A percentile compares a stretch with the other conserved stretches of the same genome.
Evolutionary conservation across 2,329 filamentous ascomycete genomes (phyloP).

Genomic region (Endoconidiophora laricicola): DNA sequence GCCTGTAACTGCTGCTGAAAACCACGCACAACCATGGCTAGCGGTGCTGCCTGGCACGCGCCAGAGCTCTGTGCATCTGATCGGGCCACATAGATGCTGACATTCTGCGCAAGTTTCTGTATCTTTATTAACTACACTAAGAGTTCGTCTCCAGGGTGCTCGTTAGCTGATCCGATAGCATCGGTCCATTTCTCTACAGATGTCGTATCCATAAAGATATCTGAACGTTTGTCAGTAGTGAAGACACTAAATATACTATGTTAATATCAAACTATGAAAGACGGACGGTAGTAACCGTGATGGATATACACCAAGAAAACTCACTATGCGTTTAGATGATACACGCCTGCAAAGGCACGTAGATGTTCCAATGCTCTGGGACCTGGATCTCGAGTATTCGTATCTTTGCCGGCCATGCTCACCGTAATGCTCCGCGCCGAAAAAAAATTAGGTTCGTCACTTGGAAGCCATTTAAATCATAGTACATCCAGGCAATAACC

Average conservation of each 20-base stretch:
- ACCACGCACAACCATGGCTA: constrained; percentile 25
- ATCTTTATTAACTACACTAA: constrained; percentile 29
- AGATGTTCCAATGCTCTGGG: constrained; percentile 25
- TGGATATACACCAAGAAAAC: constrained; percentile 13
- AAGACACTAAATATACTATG: constrained; percentile 21
- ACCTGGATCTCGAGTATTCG: constrained; percentile 9
- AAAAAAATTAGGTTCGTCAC: constrained; percentile 33
- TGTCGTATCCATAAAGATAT: constrained; percentile 30
- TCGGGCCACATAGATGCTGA: constrained; percentile 24
- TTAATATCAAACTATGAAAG: too few species aligned
- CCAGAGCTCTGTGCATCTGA: constrained; percentile 15
- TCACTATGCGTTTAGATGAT: constrained; percentile 33
- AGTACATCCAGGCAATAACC: constrained; percentile 26
- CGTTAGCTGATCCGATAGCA: constrained; percentile 25
- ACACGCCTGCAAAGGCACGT: constrained; percentile 32
- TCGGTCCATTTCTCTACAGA: constrained; percentile 28
- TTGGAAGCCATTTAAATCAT: constrained; percentile 29
- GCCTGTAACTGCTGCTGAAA: constrained; percentile 29
- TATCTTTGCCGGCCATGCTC: constrained; percentile 16
- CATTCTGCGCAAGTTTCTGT: constrained; percentile 32
- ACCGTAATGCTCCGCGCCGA: constrained; percentile 20
- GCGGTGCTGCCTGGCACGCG: constrained; percentile 18
- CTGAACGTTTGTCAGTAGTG: constrained; percentile 30
- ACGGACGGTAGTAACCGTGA: too few species aligned
- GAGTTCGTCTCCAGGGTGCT: constrained; percentile 27